These are phyloP conservation scores for Claviceps sp. DNA, from an alignment of 2,329 filamentous ascomycete species.

Conservation along the genomic window DNA sequence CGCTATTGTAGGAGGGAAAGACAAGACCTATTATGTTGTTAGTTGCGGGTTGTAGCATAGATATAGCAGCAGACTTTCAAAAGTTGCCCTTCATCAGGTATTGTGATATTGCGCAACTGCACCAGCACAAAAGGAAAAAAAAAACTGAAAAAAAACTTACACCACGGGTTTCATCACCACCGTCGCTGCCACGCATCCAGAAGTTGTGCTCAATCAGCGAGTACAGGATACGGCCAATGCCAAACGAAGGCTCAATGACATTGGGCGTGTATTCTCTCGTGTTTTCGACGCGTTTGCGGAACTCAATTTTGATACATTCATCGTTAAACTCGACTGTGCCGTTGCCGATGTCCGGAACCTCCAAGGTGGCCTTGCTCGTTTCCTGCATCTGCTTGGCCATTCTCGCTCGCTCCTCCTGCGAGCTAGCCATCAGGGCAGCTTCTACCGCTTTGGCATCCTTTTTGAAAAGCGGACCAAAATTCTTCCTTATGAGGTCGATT, in stretches of 20 bases:
- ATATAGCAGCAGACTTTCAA: neutral
- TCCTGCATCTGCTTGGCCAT: slow-evolving; percentile 60
- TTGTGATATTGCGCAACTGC: neutral
- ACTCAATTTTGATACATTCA: slow-evolving; percentile 73
- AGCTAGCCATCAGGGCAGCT: slow-evolving; percentile 58
- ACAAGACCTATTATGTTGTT: slow-evolving; percentile 30
- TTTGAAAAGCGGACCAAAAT: slow-evolving; percentile 90
- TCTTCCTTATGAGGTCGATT: slow-evolving; percentile 83
- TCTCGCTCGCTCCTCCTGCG: slow-evolving; percentile 70
- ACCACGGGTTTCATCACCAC: slow-evolving; percentile 62
- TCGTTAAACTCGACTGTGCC: slow-evolving; percentile 69
- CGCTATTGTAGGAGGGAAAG: slow-evolving; percentile 53
- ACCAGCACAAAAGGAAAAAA: neutral
- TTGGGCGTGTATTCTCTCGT: slow-evolving; percentile 87
- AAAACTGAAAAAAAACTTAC: slow-evolving; percentile 39
- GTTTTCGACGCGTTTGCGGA: slow-evolving; percentile 69
- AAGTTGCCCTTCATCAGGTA: neutral
- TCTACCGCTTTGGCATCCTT: slow-evolving; percentile 84
- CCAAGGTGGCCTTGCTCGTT: slow-evolving; percentile 61
- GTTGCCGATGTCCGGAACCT: slow-evolving; percentile 51
- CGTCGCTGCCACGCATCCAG: slow-evolving; percentile 61
- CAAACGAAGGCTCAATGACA: slow-evolving; percentile 94
- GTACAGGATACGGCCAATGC: slow-evolving; percentile 90
- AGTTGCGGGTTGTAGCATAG: slow-evolving; percentile 6
- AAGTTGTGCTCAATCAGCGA: slow-evolving; percentile 87